Evolutionary conservation across 1,284 basidiomycete genomes (phyloP), one percentile per base, ranked within the genome.

Genomic region (Cryptococcus sp.): DNA sequence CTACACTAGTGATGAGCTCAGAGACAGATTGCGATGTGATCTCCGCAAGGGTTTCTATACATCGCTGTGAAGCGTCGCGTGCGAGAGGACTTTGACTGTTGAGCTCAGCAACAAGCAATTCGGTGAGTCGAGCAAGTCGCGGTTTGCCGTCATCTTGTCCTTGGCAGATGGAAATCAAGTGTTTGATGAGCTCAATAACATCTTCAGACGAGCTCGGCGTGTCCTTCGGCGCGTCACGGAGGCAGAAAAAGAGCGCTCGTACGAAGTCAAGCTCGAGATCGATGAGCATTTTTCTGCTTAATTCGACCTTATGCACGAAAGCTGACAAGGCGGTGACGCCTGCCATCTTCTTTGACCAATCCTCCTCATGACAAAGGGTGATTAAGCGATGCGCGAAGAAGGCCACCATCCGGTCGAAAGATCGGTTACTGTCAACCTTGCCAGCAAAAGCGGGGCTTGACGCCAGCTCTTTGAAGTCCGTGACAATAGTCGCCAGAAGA

Each of bases 201-300:
- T 88, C 85, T 40, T 88, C 85, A 38, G 93, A 85, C 66, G 94
- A 88, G 22, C 85, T 85, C 0, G 93, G 91, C 44, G 93, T 84
- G 65, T 99, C 94, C 64, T 86, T 85, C 0, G 96, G 94, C 73
- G 97, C 89, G 73, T 99, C 95, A 74, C 99, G 98, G 50, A 99
- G 82, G 62, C 95, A 89, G 72, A 94, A 94, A 46, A 99, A 81
- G 37, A 99, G 83, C 5, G 91, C 93, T 46, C 94, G 88, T 51
- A 94, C 86, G 62, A 97, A 87, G 68, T 99, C 95, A 46, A 91
- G 84, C 75, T 96, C 90, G 48, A 93, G 87, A 56, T 96, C 92
- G 60, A 85, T 83, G 50, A 94, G 83, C 91, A 93, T 96, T 64
- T 85, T 86, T 43, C 85, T 80, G 23, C 86, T 89, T 25, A 96